Conservation (phyloP, 2,329 filamentous ascomycete species). For the Colletotrichum sp. region DNA sequence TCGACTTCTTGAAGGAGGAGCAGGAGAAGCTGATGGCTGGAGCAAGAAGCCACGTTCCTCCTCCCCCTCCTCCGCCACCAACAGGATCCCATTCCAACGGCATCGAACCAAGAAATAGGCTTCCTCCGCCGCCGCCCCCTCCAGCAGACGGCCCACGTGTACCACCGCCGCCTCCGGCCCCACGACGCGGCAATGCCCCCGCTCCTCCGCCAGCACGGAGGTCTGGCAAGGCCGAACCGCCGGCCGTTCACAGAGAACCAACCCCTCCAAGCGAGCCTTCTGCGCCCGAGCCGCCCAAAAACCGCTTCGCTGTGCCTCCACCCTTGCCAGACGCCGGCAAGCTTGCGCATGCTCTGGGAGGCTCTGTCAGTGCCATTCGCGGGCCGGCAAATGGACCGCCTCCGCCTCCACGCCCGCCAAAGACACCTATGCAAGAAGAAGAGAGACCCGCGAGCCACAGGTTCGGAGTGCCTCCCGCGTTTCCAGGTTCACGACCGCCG, state of each 20-base stretch:
- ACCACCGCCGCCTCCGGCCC: slow-evolving; percentile 45
- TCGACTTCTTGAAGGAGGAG: slow-evolving; percentile 66
- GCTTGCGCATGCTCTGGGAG: slow-evolving; percentile 65
- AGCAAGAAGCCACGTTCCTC: slow-evolving; percentile 15
- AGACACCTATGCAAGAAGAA: slow-evolving; percentile 73
- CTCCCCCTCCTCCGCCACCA: slow-evolving; percentile 31
- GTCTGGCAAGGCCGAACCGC: slow-evolving; percentile 55
- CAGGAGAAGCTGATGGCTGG: slow-evolving; percentile 45
- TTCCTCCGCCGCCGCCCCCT: slow-evolving; percentile 40
- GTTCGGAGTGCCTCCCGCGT: slow-evolving; percentile 82
- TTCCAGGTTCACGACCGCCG: slow-evolving; percentile 72
- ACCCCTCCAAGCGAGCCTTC: slow-evolving; percentile 73
- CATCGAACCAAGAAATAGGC: slow-evolving; percentile 33
- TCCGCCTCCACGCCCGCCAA: slow-evolving; percentile 72
- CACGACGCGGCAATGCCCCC: slow-evolving; percentile 50
- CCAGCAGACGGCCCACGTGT: slow-evolving; percentile 30
- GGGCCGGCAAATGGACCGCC: slow-evolving; percentile 54
- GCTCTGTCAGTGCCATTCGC: slow-evolving; percentile 37
- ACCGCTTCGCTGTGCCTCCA: slow-evolving; percentile 62
- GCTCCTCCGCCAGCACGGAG: slow-evolving; percentile 67
- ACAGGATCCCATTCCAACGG: slow-evolving; percentile 33
- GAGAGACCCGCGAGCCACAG: slow-evolving; percentile 57
- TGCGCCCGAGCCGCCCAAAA: slow-evolving; percentile 65
- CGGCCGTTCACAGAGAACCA: slow-evolving; percentile 42
- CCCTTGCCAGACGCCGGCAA: slow-evolving; percentile 90